Conservation (phyloP, 306 rosid species). For the Dryas octopetala region DNA sequence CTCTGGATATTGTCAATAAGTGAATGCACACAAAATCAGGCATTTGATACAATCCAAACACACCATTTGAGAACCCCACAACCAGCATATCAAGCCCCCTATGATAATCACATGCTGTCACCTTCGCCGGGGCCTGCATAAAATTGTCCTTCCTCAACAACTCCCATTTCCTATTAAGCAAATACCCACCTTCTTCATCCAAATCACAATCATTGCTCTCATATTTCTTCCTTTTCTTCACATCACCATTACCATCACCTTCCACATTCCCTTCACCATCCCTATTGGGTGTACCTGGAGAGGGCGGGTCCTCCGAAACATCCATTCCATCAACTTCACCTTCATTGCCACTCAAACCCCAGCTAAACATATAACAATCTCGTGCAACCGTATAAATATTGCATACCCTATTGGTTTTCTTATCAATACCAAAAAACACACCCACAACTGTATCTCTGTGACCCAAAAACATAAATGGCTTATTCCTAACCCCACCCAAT, state of each 20-base stretch:
- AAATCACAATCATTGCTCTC: constrained; percentile 30
- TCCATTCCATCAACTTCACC: constrained; percentile 38
- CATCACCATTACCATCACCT: constrained; percentile 29
- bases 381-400: constrained; percentile 70
- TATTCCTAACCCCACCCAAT: constrained; percentile 30
- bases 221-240: constrained; percentile 58
- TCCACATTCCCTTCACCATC: constrained; percentile 53
- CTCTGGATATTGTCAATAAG: constrained; percentile 72
- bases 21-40: constrained; percentile 93
- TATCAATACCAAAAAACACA: constrained; percentile 65
- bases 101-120: constrained; percentile 81
- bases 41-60: constrained; percentile 85
- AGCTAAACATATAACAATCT: constrained; percentile 66
- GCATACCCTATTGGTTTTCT: constrained; percentile 50
- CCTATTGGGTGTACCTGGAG: constrained; percentile 63
- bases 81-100: constrained; percentile 74
- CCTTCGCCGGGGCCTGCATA: constrained; percentile 53
- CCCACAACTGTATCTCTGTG: constrained; percentile 83
- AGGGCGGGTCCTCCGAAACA: constrained; percentile 41
- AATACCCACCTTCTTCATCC: constrained; percentile 49
- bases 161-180: constrained; percentile 70
- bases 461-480: constrained; percentile 70
- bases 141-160: constrained; percentile 74
- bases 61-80: constrained; percentile 85
- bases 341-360: constrained; percentile 45